These are phyloP conservation scores for Comarum palustre DNA, from an alignment of 306 rosid species.

Conservation along the genomic window DNA sequence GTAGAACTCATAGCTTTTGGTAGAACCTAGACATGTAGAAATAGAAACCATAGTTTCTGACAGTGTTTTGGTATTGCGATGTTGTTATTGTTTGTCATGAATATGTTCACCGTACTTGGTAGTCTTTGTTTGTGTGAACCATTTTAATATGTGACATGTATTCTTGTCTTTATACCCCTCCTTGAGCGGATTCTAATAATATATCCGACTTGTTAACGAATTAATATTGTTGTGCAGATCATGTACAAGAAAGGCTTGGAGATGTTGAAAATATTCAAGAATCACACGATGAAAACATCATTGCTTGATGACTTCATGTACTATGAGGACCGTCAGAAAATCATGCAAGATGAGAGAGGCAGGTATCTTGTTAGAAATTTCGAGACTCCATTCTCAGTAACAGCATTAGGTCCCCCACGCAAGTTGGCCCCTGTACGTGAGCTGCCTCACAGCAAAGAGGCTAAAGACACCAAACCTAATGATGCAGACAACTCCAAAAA, in stretches of 20 bases:
- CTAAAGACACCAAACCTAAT: slow-evolving; percentile 28
- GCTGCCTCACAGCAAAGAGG: slow-evolving; percentile 33
- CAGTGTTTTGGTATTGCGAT: background rate
- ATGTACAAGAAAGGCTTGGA: slow-evolving; percentile 68
- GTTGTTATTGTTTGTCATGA: background rate
- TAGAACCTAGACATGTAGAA: background rate
- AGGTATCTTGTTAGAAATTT: slow-evolving; percentile 48
- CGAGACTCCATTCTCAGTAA: slow-evolving; percentile 42
- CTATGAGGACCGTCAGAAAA: slow-evolving; percentile 87
- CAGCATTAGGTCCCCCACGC: slow-evolving; percentile 47
- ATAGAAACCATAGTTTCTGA: background rate
- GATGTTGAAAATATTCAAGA: slow-evolving; percentile 80
- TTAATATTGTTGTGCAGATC: slow-evolving; percentile 50
- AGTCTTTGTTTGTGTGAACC: background rate
- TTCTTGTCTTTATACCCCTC: background rate
- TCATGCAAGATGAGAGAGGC: slow-evolving; percentile 83
- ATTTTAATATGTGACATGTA: background rate
- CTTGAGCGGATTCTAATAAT: slow-evolving; percentile 1
- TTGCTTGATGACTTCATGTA: slow-evolving; percentile 83
- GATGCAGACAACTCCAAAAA: slow-evolving; percentile 29
- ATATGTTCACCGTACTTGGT: background rate
- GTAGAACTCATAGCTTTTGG: background rate
- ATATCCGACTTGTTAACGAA: background rate
- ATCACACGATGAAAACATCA: slow-evolving; percentile 67
- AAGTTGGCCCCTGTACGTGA: slow-evolving; percentile 50